phyloP scores from a whole-genome alignment of 768 basidiomycete species.

The Phaeotremella fagi region DNA sequence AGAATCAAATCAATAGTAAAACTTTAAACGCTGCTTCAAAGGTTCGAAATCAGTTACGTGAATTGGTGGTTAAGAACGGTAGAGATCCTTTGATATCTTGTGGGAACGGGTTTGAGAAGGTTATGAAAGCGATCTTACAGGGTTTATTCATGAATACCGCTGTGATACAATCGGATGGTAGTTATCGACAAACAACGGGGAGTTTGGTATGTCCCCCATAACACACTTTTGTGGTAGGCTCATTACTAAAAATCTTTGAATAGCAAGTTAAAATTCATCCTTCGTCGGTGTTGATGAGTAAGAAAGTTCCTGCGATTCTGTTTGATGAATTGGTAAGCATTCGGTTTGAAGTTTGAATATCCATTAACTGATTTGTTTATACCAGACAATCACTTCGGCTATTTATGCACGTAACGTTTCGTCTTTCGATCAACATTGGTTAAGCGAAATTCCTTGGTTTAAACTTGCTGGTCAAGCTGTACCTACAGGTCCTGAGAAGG shows the following conservation, averaged over 20 bases:
- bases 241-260: background rate
- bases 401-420: conserved; percentile 93
- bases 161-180: conserved; percentile 74
- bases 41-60: conserved; percentile 72
- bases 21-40: conserved; percentile 71
- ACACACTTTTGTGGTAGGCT: background rate
- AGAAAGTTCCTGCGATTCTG: conserved; percentile 78
- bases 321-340: conserved; percentile 83
- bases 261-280: conserved; percentile 79
- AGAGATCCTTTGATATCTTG: conserved; percentile 61
- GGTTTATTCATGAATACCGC: conserved; percentile 83
- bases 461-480: conserved; percentile 18
- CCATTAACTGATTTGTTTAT: background rate
- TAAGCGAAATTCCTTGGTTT: conserved; percentile 39
- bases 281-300: conserved; percentile 71
- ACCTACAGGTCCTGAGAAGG: background rate
- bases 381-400: conserved; percentile 49
- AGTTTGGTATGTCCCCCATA: conserved; percentile 41
- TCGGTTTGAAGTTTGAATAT: conserved; percentile 55
- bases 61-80: conserved; percentile 58
- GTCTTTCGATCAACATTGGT: conserved; percentile 61
- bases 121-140: conserved; percentile 66
- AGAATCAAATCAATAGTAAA: conserved; percentile 75
- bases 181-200: conserved; percentile 64
- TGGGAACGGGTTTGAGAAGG: conserved; percentile 62